Evolutionary conservation across 768 basidiomycete species (phyloP).

Genomic region (Kwoniella bestiolae): DNA sequence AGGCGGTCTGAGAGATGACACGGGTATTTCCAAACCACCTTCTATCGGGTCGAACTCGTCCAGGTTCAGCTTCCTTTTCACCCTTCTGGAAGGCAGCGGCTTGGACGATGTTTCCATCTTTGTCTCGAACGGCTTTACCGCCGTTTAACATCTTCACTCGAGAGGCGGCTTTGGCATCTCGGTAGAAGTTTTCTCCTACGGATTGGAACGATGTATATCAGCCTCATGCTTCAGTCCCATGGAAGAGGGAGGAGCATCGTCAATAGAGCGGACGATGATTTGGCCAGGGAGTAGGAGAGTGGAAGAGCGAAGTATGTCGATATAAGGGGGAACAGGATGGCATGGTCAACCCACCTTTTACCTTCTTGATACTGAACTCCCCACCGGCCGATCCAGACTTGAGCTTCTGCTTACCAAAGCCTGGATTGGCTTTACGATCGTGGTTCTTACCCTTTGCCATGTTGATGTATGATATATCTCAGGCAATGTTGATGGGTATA

Average conservation of each 20-base stretch:
- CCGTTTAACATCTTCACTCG: conserved; percentile 90
- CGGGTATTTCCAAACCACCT: conserved; percentile 99
- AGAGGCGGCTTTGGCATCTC: conserved; percentile 84
- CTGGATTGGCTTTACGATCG: conserved; percentile 47
- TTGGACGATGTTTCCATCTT: conserved; percentile 87
- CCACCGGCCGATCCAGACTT: conserved; percentile 42
- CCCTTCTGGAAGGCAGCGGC: conserved; percentile 95
- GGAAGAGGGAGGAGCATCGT: background rate
- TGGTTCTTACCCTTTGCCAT: conserved; percentile 59
- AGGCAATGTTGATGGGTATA: conserved; percentile 6
- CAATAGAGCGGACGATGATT: background rate
- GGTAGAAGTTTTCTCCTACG: conserved; percentile 93
- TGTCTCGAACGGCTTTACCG: conserved; percentile 87
- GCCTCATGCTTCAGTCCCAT: background rate
- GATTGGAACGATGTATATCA: background rate
- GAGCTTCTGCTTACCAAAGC: conserved; percentile 52
- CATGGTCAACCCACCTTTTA: conserved; percentile 52
- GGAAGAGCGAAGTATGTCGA: background rate
- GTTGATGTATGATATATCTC: conserved; percentile 15
- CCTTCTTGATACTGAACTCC: conserved; percentile 57
- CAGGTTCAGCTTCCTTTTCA: conserved; percentile 87
- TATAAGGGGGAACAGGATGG: background rate
- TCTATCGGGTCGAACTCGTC: conserved; percentile 90
- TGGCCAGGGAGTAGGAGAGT: no score
- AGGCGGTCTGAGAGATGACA: conserved; percentile 92